Base-by-base conservation (phyloP, 805 yeast species). In the Hanseniaspora occidentalis region DNA sequence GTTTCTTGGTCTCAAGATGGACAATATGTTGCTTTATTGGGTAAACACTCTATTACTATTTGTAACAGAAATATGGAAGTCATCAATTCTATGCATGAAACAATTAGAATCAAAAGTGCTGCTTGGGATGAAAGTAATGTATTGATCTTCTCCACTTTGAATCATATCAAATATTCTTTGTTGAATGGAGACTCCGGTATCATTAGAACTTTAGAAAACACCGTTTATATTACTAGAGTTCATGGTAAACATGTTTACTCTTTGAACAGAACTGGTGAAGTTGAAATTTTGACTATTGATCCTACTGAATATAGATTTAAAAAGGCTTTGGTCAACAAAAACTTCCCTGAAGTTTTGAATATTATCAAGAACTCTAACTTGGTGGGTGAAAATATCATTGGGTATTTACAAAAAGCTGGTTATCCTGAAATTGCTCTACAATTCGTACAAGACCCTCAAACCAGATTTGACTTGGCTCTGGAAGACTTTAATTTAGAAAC, bases 221-320 rank as follows among this genome's bases (percentile, higher is more conserved):
- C 97, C 10, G 63, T 88, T 50, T 92, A 92, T 61, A 73, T 89
- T 45, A 72, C 79, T 31, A 77, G 71, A 56, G 89, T 82, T 34
- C 58, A 70, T 42, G 88, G 84, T 25, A 70, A 73, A 47, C 71
- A 71, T 41, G 82, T 88, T 27, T 85, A 74, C 63, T 81, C 95
- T 50, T 72, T 92, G 56, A 82, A 75, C 60, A 79, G 99, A 58
- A 73, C 70, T 17, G 96, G 96, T 43, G 78, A 77, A 53, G 88
- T 85, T 41, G 88, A 84, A 57, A 71, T 74, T 35, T 59, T 86
- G 41, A 58, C 68, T 23, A 85, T 94, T 50, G 98, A 92, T 58
- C 96, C 97, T 31, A 89, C 97, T 25, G 99, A 92, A 65, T 92
- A 84, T 66, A 75, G 96, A 53, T 92, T 92, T 73, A 92, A 92